phyloP scores from a whole-genome alignment of 306 rosid species.

The Trifolium fragiferum region DNA sequence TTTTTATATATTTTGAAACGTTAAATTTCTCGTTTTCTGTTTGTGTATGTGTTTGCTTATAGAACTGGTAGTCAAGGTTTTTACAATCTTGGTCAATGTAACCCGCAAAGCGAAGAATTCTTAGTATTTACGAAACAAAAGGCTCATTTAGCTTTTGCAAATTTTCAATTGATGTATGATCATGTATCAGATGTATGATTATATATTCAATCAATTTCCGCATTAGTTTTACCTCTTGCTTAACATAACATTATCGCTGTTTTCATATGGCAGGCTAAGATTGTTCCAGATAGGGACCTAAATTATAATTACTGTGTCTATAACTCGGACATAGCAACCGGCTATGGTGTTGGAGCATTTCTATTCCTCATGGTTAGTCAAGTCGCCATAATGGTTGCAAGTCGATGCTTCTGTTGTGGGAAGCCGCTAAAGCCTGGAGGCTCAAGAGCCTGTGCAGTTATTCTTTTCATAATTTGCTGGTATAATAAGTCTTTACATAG shows the following conservation, averaged over 20 bases:
- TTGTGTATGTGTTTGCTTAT: conserved; percentile 10
- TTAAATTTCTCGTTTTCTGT: conserved; percentile 21
- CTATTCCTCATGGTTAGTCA: conserved; percentile 82
- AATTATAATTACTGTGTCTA: conserved; percentile 73
- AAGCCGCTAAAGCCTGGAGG: conserved; percentile 89
- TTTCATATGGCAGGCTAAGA: conserved; percentile 62
- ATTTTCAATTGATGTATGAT: neutral
- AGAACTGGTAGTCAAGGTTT: conserved; percentile 18
- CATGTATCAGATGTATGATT: neutral
- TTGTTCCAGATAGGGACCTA: conserved; percentile 48
- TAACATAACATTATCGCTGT: neutral
- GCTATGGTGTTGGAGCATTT: conserved; percentile 95
- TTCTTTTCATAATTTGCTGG: conserved; percentile 96
- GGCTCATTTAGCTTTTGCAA: conserved; percentile 1
- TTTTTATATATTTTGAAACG: neutral
- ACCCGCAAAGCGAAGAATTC: conserved; percentile 7
- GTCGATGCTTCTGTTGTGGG: conserved; percentile 98
- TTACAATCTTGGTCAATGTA: conserved; percentile 23
- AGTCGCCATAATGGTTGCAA: conserved; percentile 76
- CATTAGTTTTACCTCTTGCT: neutral
- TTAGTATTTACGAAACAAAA: neutral
- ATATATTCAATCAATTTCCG: no score
- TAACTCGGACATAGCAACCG: conserved; percentile 81
- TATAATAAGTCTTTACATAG: conserved; percentile 41
- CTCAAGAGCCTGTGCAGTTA: conserved; percentile 82